These are phyloP conservation scores for Aspergillus aculeatus DNA, from an alignment of 2,329 filamentous ascomycete species.

Conservation along the genomic window DNA sequence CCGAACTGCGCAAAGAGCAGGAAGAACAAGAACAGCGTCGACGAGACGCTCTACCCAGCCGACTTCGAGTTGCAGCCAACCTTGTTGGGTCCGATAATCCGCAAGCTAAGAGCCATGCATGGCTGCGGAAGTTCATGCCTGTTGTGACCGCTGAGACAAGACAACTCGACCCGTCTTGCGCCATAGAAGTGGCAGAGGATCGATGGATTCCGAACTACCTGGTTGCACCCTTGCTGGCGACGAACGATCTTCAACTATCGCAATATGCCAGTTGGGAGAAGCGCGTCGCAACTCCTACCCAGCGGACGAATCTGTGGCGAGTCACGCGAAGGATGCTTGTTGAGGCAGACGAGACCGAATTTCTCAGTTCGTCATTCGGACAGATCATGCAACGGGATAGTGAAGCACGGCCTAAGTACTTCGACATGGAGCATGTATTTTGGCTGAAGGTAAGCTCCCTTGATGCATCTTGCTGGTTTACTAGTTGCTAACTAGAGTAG, in stretches of 20 bases:
- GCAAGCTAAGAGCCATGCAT: slow-evolving; percentile 41
- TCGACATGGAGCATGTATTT: slow-evolving; percentile 51
- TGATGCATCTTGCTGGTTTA: background rate
- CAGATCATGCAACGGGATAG: slow-evolving; percentile 43
- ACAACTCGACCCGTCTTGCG: slow-evolving; percentile 44
- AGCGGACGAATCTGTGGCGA: slow-evolving; percentile 49
- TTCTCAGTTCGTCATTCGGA: slow-evolving; percentile 37
- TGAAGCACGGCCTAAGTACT: slow-evolving; percentile 49
- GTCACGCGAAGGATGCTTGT: slow-evolving; percentile 47
- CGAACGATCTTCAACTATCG: slow-evolving; percentile 50
- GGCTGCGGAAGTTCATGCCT: slow-evolving; percentile 49
- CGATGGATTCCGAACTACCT: slow-evolving; percentile 52
- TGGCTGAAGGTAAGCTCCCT: slow-evolving; percentile 48
- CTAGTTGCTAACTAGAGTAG: slow-evolving; percentile 22
- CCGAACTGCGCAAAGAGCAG: slow-evolving; percentile 45
- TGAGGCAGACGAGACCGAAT: slow-evolving; percentile 41
- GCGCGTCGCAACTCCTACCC: slow-evolving; percentile 41
- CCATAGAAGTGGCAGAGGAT: slow-evolving; percentile 39
- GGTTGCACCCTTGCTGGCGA: slow-evolving; percentile 49
- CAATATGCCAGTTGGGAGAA: slow-evolving; percentile 51
- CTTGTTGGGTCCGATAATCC: slow-evolving; percentile 46
- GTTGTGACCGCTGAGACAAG: slow-evolving; percentile 45
- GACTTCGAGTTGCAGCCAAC: slow-evolving; percentile 46
- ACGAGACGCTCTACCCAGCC: slow-evolving; percentile 46
- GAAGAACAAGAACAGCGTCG: slow-evolving; percentile 48